Base-by-base conservation (phyloP, 139 green algal genomes). In the Gonium pectorale region DNA sequence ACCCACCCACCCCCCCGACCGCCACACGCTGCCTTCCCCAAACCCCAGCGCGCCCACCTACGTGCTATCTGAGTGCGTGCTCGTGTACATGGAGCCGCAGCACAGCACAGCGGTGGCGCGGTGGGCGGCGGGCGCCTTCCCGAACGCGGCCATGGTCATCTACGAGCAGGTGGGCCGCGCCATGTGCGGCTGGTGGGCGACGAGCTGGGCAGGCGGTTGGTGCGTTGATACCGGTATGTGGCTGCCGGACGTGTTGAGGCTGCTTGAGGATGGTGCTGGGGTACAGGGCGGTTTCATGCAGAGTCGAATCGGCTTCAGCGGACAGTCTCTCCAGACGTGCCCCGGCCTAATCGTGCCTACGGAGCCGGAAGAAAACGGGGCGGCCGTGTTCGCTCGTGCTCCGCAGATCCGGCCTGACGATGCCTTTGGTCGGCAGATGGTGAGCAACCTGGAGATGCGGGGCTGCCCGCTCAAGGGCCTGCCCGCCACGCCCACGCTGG, bases 371-470 rank as follows among this genome's bases (percentile, higher is more conserved):
- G n/a, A n/a, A n/a, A n/a, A n/a, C n/a, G n/a, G n/a, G n/a, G n/a
- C n/a, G n/a, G n/a, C 33, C 17, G 6, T 37, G 21, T 21, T 7
- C 43, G 21, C 17, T 13, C 31, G 27, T 22, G 41, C 26, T n/a
- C 15, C 80, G 64, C 94, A 96, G 92, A 93, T 98, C 49, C 85
- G 89, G 24, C 95, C 95, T 7, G 81, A 96, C 70, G 95, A 98
- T 83, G 90, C 94, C 0, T 98, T 98, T 95, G 96, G 96, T 2
- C 85, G 89, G 52, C 95, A 97, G 83, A 98, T 98, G 96, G 67
- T 96, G 33, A 75, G 82, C 52, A 98, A 98, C 87, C 81, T 98
- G 56, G 91, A 96, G 83, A 89, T 90, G 33, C 88, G 96, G 0
- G 96, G 96, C 46, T 98, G 95, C 70, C 92, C 96, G 0, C 86